Evolutionary conservation across 768 basidiomycete species (phyloP), one percentile per base, ranked within the genome.

Genomic region (Boletus edulis): DNA sequence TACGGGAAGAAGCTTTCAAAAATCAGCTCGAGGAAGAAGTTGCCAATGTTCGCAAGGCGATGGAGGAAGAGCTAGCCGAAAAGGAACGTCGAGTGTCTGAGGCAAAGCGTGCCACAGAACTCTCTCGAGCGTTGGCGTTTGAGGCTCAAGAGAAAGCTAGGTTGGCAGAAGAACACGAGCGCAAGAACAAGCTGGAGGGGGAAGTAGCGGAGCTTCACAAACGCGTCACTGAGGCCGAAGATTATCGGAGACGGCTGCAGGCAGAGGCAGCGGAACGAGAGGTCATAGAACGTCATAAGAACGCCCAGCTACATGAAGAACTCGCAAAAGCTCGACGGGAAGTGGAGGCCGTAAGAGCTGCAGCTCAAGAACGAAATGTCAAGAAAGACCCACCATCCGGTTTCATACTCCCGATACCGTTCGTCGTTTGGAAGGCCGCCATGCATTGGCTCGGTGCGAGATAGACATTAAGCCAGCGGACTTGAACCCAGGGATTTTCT

Each of bases 391-490:
- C 71, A 6, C 62, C 68, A 3, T 55, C 69, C 7, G 54, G 60
- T 24, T 65, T 72, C 55, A 43, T 71, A 31, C 46, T 70, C 18
- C 69, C 71, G 8, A 72, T 72, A 49, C 69, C 69, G 6, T 70
- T 72, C 43, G 71, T 70, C 18, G 65, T 70, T 11, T 70, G 69
- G 69, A 70, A 57, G 20, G 69, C 69, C 10, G 69, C 69, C 2
- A 60, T 70, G 71, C 56, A 62, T n/a, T 70, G 71, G 69, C 47
- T 72, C 13, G 69, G 69, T 57, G 63, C 46, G 45, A 59, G 69
- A 49, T 70, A 61, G 46, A 51, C 51, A 32, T 37, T 43, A 22
- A 22, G 20, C 12, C 5, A 22, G 24, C 13, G 46, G 47, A 35
- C 29, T 17, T 20, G 3, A 40, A 40, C 9, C 10, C 39, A 18